Base-by-base conservation (phyloP, 2,329 filamentous ascomycete genomes). In the Cephalotrichum gorgonifer region DNA sequence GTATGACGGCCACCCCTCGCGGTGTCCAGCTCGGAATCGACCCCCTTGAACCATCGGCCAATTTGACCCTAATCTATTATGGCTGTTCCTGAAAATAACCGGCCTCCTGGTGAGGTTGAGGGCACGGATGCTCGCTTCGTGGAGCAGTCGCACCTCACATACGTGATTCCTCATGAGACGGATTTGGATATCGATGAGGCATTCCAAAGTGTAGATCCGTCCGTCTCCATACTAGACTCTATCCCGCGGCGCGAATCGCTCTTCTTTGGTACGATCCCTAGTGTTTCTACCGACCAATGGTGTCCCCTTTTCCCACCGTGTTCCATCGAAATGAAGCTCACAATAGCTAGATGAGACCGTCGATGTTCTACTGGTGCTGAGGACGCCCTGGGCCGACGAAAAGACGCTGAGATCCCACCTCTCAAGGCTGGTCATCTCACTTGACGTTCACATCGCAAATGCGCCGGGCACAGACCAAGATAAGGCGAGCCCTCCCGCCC, bases 241-340 rank as follows among this genome's bases (percentile, higher is more conserved):
- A 73, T 88, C 58, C 67, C 76, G 41, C 75, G 79, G 56, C 74
- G 85, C 54, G 74, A 83, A 35, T 73, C 75, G 49, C 69, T 90
- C 35, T 85, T 86, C 60, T 88, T 89, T 60, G 86, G 86, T 88
- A 71, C 56, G 76, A n/a, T n/a, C n/a, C n/a, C n/a, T n/a, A n/a
- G n/a, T n/a, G n/a, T n/a, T n/a, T n/a, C n/a, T n/a, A n/a, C n/a
- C n/a, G n/a, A n/a, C n/a, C n/a, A n/a, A n/a, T 64, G n/a, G 14
- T 28, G 64, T 66, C 56, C 60, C 12, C 22, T 3, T 28, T 14
- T 22, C 12, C 20, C 11, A 55, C 58, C 70, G 67, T 64, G n/a
- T 23, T 44, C 20, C 20, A 23, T 51, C 35, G 35, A 58, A 59
- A 22, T 59, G 52, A 38, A 38, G 41, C 15, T 30, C 4, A 75